Base-by-base conservation (phyloP, 2,329 filamentous ascomycete species). In the Beauveria sp. region DNA sequence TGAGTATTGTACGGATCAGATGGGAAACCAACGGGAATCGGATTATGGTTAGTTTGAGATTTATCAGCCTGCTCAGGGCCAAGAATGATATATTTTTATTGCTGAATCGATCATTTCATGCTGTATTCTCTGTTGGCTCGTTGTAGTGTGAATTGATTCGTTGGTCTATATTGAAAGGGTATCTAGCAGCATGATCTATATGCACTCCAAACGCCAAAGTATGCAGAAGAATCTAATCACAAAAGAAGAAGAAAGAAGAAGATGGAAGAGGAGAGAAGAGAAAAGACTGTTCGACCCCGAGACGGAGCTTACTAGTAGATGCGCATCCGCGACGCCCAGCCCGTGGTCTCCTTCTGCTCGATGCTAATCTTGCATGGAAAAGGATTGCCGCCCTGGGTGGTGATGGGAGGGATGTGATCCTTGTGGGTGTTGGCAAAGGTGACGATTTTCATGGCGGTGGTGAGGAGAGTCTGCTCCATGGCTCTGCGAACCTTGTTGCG, bases 331-430 rank as follows among this genome's bases (percentile, higher is more conserved):
- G 88, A 84, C 54, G 90, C 86, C 91, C 91, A 93, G 57, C 88
- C 83, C 22, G 73, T 51, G 65, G 89, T 87, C 63, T 87, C 83
- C 70, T 91, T 91, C 62, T 91, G 91, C 71, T 96, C 95, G 63
- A 98, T 86, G 64, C 88, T 84, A 71, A 98, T 96, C 74, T 93
- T 89, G 75, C 96, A 98, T 0, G 93, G 93, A 71, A 98, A 99
- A 0, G 95, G 93, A 73, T 98, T 98, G 53, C 89, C 91, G 71
- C 88, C 92, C 24, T 92, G 95, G 9, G 92, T 96, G 66, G 92
- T 97, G 69, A 98, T 98, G 56, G 93, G 95, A 1, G 95, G 95
- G 66, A 99, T 98, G 74, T 98, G 95, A 70, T 96, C 91, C 73
- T 96, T 96, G 75, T 97, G 89, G 57, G 85, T 80, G 76, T 96